Base-by-base conservation (phyloP, 208 protist species). In the Wallacemonas rigidus region DNA sequence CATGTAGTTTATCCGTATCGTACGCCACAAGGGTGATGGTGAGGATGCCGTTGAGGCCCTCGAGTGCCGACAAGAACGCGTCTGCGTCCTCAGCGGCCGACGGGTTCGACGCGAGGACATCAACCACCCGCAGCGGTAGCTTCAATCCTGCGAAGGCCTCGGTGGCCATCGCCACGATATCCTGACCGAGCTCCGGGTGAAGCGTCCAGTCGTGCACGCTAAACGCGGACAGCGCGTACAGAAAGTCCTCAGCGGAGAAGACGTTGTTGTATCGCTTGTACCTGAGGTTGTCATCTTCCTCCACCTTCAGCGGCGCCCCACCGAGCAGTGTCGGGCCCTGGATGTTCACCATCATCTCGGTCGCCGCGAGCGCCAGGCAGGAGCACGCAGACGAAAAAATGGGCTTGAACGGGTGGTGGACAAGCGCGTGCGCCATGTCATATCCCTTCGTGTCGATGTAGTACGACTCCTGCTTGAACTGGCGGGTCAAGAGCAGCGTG, bases 321-420 rank as follows among this genome's bases (percentile, higher is more conserved):
- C 75, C 72, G 67, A 92, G 82, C 55, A 85, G 47, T 56, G 76
- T 62, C 8, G 81, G 83, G 0, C 67, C 60, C 48, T 74, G 64
- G 54, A 89, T 86, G 73, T 74, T 81, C 74, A 82, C 76, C 84
- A 88, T 86, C 89, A 97, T 93, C 80, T 96, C 88, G 43, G 93
- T 93, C 65, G 89, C 83, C 35, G 92, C 89, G n/a, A 97, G 83
- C 40, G 93, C 90, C 15, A 96, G 65, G 77, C 88, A 93, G 36
- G 82, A 76, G 77, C 83, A 91, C 35, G 77, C 67, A 35, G 93
- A 74, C 48, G 89, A 95, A 48, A 97, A 87, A 60, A 87, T 93
- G 43, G 86, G 90, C 74, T 89, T 92, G 76, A 97, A 97, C 9
- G 93, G 93, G 79, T 97, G 93, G 71, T 94, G 84, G 58, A 96